Evolutionary conservation across 495 filamentous ascomycete species (phyloP).

Genomic region (Penicillium bialowiezense): DNA sequence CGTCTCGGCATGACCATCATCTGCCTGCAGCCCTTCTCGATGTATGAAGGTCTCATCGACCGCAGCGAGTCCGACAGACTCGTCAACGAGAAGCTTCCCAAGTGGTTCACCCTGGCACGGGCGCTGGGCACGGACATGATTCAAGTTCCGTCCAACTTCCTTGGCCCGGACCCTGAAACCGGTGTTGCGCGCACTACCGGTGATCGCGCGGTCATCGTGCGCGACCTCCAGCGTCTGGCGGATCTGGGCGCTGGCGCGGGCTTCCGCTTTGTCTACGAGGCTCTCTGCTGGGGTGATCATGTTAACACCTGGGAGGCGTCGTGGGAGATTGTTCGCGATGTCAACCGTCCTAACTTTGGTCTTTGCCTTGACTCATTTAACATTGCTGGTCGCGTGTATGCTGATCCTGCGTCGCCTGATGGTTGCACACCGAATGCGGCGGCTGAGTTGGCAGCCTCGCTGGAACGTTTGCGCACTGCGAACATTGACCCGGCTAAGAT

Average conservation of each 20-base stretch:
- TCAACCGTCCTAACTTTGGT: slow-evolving; percentile 72
- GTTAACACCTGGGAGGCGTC: slow-evolving; percentile 70
- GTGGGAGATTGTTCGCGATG: slow-evolving; percentile 64
- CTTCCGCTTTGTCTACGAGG: slow-evolving; percentile 75
- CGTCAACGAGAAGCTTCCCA: slow-evolving; percentile 56
- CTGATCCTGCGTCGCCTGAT: slow-evolving; percentile 56
- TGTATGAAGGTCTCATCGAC: slow-evolving; percentile 75
- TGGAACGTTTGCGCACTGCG: slow-evolving; percentile 50
- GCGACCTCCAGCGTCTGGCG: slow-evolving; percentile 62
- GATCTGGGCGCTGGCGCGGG: slow-evolving; percentile 54
- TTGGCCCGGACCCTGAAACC: slow-evolving; percentile 47
- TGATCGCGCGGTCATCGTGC: slow-evolving; percentile 56
- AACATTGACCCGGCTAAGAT: slow-evolving; percentile 65
- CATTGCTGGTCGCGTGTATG: slow-evolving; percentile 71
- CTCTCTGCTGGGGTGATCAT: slow-evolving; percentile 71
- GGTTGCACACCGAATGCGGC: slow-evolving; percentile 60
- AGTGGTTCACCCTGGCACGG: slow-evolving; percentile 68
- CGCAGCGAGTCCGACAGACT: slow-evolving; percentile 54
- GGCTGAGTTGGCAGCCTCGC: slow-evolving; percentile 51
- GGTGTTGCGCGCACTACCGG: slow-evolving; percentile 42
- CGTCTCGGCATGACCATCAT: slow-evolving; percentile 59
- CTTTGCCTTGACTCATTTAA: slow-evolving; percentile 81
- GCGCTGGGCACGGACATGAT: slow-evolving; percentile 67
- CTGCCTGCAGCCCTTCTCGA: slow-evolving; percentile 74
- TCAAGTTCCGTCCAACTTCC: slow-evolving; percentile 71